Evolutionary conservation across 2,329 filamentous ascomycete genomes (phyloP), one percentile per base, ranked within the genome.

Genomic region (Nectriaceae sp.): DNA sequence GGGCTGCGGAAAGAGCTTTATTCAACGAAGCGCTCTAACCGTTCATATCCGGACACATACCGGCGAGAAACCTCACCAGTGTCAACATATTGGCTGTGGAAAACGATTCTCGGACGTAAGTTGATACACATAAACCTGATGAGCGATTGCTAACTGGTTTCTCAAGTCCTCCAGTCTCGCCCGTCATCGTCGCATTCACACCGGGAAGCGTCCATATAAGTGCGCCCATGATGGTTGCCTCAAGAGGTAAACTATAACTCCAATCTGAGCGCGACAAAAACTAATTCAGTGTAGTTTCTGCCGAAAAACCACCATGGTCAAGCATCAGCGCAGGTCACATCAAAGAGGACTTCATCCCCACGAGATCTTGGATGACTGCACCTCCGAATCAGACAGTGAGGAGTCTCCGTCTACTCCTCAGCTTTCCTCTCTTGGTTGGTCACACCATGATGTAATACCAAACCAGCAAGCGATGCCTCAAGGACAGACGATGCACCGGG

Each of bases 31-130:
- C 66, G 85, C 85, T 33, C 68, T 88, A 56, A 88, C 84, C 3
- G 85, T 88, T 35, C 85, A 89, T 64, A 85, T 84, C 47, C 79
- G 85, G 54, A 88, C 84, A 11, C 85, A 88, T 55, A 88, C 84
- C 1, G 84, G 84, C 47, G 85, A 88, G 71, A 89, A 88, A 67
- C 85, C 85, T 49, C 84, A 88, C 57, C 78, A 83, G 59, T 89
- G 85, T 61, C 78, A 84, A 61, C 79, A 85, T 55, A 69, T 78
- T 21, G 83, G 81, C 18, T 88, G 85, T 60, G 82, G 80, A 38
- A 88, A 88, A 70, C 75, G 82, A 35, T 88, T 88, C 62, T 87
- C 85, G 46, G 85, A 88, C 69, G 84, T 87, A 69, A 56, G 82
- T 75, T 5, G 22, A 35, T 15, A 35, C 13, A 4, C 3, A 16